Evolutionary conservation across 2,329 filamentous ascomycete genomes (phyloP).

Genomic region (Taxawa tesnikishii): DNA sequence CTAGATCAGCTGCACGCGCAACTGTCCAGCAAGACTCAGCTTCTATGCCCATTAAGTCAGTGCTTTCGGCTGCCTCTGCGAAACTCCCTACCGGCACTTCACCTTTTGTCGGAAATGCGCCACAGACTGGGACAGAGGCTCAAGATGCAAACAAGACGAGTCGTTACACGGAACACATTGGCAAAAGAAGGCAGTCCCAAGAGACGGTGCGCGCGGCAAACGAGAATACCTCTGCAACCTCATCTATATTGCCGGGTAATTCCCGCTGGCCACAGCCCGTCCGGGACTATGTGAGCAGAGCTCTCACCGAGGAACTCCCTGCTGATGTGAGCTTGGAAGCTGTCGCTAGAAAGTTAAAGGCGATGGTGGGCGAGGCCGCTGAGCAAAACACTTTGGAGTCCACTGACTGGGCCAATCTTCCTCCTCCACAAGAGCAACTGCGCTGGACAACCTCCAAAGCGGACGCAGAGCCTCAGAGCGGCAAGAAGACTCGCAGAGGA

Average conservation of each 20-base stretch:
- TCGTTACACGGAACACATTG: constrained; percentile 5
- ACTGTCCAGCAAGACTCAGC: constrained; percentile 21
- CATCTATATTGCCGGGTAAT: constrained; percentile 60
- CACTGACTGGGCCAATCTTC: constrained; percentile 73
- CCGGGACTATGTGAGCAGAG: constrained; percentile 75
- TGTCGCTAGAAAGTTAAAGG: constrained; percentile 73
- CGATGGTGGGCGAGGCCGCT: constrained; percentile 71
- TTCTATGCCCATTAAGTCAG: constrained; percentile 30
- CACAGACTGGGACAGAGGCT: constrained; percentile 14
- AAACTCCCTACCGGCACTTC: constrained; percentile 23
- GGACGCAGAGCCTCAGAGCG: constrained; percentile 13
- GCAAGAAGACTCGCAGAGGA: constrained; percentile 36
- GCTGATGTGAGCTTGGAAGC: constrained; percentile 40
- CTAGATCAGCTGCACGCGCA: constrained; percentile 11
- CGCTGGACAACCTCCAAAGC: neutral
- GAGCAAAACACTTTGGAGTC: constrained; percentile 58
- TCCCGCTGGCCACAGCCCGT: constrained; percentile 76
- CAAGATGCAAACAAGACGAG: constrained; percentile 14
- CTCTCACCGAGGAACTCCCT: constrained; percentile 62
- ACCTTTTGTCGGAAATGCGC: constrained; percentile 22
- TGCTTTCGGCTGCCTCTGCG: constrained; percentile 20
- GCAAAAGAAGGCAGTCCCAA: neutral
- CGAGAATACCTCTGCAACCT: neutral
- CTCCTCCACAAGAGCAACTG: constrained; percentile 58
- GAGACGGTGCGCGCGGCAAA: neutral